Evolutionary conservation across 2,329 filamentous ascomycete genomes (phyloP), one percentile per base, ranked within the genome.

Genomic region (Dendryphion nanum): DNA sequence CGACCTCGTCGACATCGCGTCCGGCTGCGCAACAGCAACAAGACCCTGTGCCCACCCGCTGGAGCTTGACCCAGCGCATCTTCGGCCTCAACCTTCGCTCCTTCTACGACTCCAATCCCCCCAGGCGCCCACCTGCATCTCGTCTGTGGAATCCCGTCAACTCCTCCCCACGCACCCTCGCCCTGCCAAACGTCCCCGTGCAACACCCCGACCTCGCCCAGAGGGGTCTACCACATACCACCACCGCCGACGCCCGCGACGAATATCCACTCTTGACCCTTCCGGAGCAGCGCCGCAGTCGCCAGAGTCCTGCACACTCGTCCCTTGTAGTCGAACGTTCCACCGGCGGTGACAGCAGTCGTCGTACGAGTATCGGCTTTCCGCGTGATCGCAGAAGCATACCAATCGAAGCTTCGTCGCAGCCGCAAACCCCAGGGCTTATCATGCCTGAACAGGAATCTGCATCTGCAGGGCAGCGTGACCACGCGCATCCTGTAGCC

Each of bases 111-210:
- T n/a, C 23, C 23, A 30, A 30, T 33, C 37, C 44, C 28, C 51
- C 51, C 19, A 61, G 59, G 15, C 61, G 62, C 35, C 51, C 64
- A 20, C 67, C 72, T 38, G 67, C 74, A 21, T 73, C 76, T 37
- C 71, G 77, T 40, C 72, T 82, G 44, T 79, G 78, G 66, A 81
- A 81, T 58, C 79, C 79, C 24, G 71, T 79, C 53, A 82, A 82
- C 56, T 73, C 77, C 63, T 76, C 79, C 33, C 79, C 77, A 28
- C 74, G 76, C 41, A 48, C 51, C 24, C 47, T 57, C 29, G 55
- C 52, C 38, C 41, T 61, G 20, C 75, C 74, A 33, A 72, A 73
- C 39, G 61, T 76, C 24, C 67, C 67, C 15, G 50, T 74, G 37
- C 57, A 65, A 18, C 61, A 64, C 33, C 51, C 61, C 7, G 42